phyloP scores from a whole-genome alignment of 1,284 basidiomycete genomes.

The Ceratobasidium sp. region DNA sequence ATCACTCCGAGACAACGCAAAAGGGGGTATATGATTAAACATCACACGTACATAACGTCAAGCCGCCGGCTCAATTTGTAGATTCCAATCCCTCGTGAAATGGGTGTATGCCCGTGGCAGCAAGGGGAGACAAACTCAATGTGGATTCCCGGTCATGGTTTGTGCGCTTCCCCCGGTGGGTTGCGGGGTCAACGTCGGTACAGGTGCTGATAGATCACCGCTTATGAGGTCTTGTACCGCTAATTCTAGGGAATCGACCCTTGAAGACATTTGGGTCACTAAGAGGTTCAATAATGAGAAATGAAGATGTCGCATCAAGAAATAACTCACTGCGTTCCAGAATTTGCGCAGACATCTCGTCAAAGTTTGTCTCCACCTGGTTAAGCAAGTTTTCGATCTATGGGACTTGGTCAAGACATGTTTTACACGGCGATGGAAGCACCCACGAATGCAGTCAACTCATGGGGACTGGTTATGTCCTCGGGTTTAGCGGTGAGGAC shows the following conservation, averaged over 20 bases:
- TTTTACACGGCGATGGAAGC: background rate
- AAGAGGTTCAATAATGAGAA: conserved; percentile 45
- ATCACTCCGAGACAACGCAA: background rate
- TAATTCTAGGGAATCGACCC: conserved; percentile 84
- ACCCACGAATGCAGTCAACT: conserved; percentile 84
- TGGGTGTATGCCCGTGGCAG: background rate
- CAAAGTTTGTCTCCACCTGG: conserved; percentile 82
- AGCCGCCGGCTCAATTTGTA: background rate
- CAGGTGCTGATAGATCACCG: conserved; percentile 55
- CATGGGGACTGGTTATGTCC: conserved; percentile 67
- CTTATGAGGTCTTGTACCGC: conserved; percentile 88
- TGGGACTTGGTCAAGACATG: background rate
- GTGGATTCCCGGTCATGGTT: conserved; percentile 17
- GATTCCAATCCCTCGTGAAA: too few relatives aligned
- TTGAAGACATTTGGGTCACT: conserved; percentile 87
- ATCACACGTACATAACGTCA: background rate
- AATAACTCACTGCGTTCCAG: conserved; percentile 77
- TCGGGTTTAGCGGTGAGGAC: conserved; percentile 46
- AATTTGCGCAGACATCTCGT: conserved; percentile 85
- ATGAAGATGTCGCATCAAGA: conserved; percentile 15
- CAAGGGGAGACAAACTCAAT: background rate
- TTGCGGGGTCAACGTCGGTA: conserved; percentile 46
- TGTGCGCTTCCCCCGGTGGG: conserved; percentile 38
- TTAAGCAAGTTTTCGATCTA: conserved; percentile 84
- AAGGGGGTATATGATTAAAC: background rate